Conservation (phyloP, 352 stramenopile genomes). For the Phytophthora citrophthora region DNA sequence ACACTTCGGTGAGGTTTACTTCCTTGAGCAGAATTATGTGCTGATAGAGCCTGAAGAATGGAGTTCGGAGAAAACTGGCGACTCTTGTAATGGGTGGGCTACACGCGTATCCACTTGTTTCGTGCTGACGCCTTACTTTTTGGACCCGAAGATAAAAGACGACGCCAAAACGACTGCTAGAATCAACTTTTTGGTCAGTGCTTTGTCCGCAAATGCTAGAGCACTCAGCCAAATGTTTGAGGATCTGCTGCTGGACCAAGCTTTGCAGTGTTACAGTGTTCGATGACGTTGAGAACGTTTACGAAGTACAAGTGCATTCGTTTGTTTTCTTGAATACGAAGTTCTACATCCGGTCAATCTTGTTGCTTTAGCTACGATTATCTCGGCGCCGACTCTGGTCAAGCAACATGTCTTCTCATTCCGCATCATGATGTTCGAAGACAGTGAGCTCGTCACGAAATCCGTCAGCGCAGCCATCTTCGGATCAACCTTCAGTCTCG, state of each 20-base stretch:
- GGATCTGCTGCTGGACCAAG: constrained; percentile 39
- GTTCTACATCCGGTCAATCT: no score
- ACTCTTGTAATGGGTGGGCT: constrained; percentile 16
- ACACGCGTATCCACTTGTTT: constrained; percentile 59
- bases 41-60: constrained; percentile 47
- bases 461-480: constrained; percentile 41
- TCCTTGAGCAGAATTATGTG: constrained; percentile 67
- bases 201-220: constrained; percentile 37
- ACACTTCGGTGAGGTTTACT: constrained; percentile 44
- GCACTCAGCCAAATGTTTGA: constrained; percentile 54
- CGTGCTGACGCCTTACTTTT: constrained; percentile 52
- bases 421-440: constrained; percentile 33
- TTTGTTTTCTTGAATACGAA: not conserved
- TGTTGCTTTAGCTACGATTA: not conserved
- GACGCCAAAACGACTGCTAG: constrained; percentile 37
- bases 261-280: constrained; percentile 8
- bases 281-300: not conserved
- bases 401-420: constrained; percentile 42
- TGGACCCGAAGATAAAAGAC: constrained; percentile 31
- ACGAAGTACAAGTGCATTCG: no score
- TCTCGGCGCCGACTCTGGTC: constrained; percentile 4
- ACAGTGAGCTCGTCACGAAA: constrained; percentile 41
- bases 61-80: constrained; percentile 6
- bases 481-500: constrained; percentile 24
- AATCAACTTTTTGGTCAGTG: constrained; percentile 53